phyloP scores from a whole-genome alignment of 2,329 filamentous ascomycete genomes.

The Phoma herbarum region DNA sequence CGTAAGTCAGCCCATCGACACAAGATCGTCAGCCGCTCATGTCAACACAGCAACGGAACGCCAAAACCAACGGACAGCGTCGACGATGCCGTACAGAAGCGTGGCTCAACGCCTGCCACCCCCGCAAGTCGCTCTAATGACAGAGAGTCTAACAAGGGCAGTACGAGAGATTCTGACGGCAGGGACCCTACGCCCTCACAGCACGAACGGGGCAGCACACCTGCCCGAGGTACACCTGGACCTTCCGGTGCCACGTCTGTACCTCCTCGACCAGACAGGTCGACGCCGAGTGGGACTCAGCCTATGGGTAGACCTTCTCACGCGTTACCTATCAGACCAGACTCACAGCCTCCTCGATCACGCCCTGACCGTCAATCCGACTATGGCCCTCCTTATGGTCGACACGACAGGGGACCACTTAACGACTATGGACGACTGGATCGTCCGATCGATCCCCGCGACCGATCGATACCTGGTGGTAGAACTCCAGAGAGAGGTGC shows the following conservation, averaged over 20 bases:
- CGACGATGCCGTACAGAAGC: slow-evolving; percentile 28
- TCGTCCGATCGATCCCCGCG: slow-evolving; percentile 53
- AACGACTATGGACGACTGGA: slow-evolving; percentile 57
- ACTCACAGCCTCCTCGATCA: slow-evolving; percentile 62
- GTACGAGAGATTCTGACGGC: slow-evolving; percentile 22
- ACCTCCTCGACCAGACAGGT: slow-evolving; percentile 46
- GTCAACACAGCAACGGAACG: slow-evolving; percentile 43
- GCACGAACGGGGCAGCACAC: slow-evolving; percentile 26
- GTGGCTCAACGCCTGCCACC: slow-evolving; percentile 25
- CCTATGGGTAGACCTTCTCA: slow-evolving; percentile 45
- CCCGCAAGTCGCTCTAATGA: slow-evolving; percentile 31
- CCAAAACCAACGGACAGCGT: slow-evolving; percentile 25
- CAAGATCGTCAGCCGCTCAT: slow-evolving; percentile 20
- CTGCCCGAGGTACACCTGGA: slow-evolving; percentile 14
- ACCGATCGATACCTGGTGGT: slow-evolving; percentile 38
- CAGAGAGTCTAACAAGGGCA: slow-evolving; percentile 23
- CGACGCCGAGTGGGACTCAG: slow-evolving; percentile 37
- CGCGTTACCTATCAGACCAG: slow-evolving; percentile 66
- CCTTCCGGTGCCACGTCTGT: slow-evolving; percentile 30
- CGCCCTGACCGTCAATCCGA: slow-evolving; percentile 46
- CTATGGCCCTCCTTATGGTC: slow-evolving; percentile 34
- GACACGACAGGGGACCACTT: slow-evolving; percentile 49
- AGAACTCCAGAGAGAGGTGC: slow-evolving; percentile 50
- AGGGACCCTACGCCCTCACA: slow-evolving; percentile 27
- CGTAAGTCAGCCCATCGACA: slow-evolving; percentile 34